A percentile compares a stretch with the other conserved stretches of the same genome.
Conservation (phyloP, 768 basidiomycete species). For the Kwoniella europaea region DNA sequence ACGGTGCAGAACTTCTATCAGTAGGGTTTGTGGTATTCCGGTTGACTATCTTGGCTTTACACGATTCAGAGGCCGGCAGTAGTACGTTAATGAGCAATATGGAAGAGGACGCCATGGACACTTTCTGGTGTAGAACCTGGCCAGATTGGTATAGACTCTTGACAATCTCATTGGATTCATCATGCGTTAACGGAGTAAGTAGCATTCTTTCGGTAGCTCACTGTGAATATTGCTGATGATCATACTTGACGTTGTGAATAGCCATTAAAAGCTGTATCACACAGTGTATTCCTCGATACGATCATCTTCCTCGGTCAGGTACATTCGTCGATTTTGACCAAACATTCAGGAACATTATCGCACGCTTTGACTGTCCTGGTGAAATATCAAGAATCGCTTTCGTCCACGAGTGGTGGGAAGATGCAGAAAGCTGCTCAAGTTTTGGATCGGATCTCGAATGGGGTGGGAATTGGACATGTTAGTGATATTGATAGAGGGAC, state of each 20-base stretch:
- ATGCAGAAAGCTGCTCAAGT: conserved; percentile 26
- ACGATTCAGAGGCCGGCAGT: background rate
- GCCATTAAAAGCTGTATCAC: conserved; percentile 40
- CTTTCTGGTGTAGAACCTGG: conserved; percentile 42
- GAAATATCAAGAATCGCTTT: conserved; percentile 14
- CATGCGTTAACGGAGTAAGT: conserved; percentile 48
- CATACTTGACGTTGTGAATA: background rate
- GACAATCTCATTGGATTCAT: conserved; percentile 29
- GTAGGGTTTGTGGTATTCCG: conserved; percentile 30
- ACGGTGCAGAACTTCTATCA: conserved; percentile 42
- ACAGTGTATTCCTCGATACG: conserved; percentile 44
- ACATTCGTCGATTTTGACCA: conserved; percentile 20
- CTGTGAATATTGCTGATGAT: background rate
- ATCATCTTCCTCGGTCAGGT: conserved; percentile 34
- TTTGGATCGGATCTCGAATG: conserved; percentile 15
- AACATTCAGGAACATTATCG: conserved; percentile 20
- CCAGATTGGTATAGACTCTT: conserved; percentile 44
- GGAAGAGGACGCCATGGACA: conserved; percentile 24
- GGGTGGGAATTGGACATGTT: background rate
- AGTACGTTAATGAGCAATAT: conserved; percentile 4
- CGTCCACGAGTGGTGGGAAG: conserved; percentile 15
- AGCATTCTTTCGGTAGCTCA: background rate
- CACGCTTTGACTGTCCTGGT: conserved; percentile 22
- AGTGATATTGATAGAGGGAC: conserved; percentile 9
- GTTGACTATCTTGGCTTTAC: conserved; percentile 24